A percentile compares a stretch with the other conserved stretches of the same genome.
Evolutionary conservation across 2,329 filamentous ascomycete genomes (phyloP).

Genomic region (Aspergillus clavatus): DNA sequence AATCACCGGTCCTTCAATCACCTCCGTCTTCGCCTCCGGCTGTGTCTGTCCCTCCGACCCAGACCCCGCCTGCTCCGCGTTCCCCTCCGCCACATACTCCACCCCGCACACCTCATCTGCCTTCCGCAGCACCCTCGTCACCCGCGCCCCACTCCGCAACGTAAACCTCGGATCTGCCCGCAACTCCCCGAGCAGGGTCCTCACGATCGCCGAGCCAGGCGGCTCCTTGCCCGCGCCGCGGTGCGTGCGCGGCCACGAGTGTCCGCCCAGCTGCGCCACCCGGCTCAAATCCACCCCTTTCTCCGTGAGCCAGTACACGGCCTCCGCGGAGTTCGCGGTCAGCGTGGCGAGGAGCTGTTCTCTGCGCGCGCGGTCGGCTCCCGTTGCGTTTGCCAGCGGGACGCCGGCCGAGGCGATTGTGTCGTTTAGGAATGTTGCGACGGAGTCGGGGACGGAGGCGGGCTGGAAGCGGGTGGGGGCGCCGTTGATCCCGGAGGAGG

Average conservation of each 20-base stretch:
- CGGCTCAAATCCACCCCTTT: conserved; percentile 55
- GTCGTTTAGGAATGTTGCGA: conserved; percentile 49
- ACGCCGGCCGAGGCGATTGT: conserved; percentile 54
- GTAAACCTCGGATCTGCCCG: conserved; percentile 48
- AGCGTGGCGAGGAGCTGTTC: conserved; percentile 48
- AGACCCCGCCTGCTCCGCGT: too few species aligned
- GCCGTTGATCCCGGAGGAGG: conserved; percentile 62
- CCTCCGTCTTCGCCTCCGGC: conserved; percentile 25
- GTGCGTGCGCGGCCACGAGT: conserved; percentile 54
- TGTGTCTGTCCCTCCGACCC: background rate
- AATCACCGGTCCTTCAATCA: conserved; percentile 51
- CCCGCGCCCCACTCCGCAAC: conserved; percentile 50
- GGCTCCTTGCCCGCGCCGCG: conserved; percentile 51
- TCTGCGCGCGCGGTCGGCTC: conserved; percentile 30
- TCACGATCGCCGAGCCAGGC: conserved; percentile 57
- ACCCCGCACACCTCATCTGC: conserved; percentile 48
- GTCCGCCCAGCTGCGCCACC: conserved; percentile 57
- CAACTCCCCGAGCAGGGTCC: conserved; percentile 49
- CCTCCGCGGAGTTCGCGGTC: conserved; percentile 45
- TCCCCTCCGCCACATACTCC: conserved; percentile 37
- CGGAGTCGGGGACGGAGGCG: conserved; percentile 25
- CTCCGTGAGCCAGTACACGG: conserved; percentile 54
- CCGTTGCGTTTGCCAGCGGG: conserved; percentile 20
- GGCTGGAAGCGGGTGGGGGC: conserved; percentile 56
- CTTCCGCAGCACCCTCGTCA: conserved; percentile 46